A percentile compares a stretch with the other conserved stretches of the same genome.
These are phyloP conservation scores for Acmispon strigosus DNA, from an alignment of 306 rosid genomes.

Conservation along the genomic window DNA sequence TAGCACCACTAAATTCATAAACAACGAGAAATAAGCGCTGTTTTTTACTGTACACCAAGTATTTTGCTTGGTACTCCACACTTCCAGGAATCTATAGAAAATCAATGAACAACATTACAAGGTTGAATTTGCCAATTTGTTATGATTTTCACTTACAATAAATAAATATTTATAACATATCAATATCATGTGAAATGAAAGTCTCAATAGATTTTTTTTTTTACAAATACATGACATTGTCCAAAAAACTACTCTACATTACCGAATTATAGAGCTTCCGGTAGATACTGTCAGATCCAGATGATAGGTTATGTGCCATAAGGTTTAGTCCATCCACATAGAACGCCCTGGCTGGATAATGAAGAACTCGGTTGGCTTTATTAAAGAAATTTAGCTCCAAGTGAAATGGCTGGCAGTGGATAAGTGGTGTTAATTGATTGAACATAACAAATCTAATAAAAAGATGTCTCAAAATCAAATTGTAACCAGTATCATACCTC, in stretches of 20 bases:
- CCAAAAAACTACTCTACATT: constrained; percentile 26
- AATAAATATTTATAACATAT: constrained; percentile 2
- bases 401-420: constrained; percentile 73
- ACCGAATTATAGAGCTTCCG: constrained; percentile 81
- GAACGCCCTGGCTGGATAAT: constrained; percentile 86
- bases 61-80: constrained; percentile 77
- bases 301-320: constrained; percentile 70
- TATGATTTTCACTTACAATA: not conserved
- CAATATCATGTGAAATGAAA: constrained; percentile 5
- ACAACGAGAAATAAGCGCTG: constrained; percentile 73
- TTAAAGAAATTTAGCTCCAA: constrained; percentile 91
- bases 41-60: constrained; percentile 66
- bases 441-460: not conserved
- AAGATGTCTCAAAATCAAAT: constrained; percentile 10
- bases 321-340: constrained; percentile 76
- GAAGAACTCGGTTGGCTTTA: constrained; percentile 90
- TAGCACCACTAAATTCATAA: constrained; percentile 75
- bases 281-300: constrained; percentile 73
- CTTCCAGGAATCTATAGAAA: constrained; percentile 71
- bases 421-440: constrained; percentile 26
- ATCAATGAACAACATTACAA: constrained; percentile 14
- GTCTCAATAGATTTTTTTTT: not conserved
- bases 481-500: constrained; percentile 39
- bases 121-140: not conserved
- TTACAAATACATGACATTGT: constrained; percentile 14